Conservation (phyloP, 129 eudicot species). For the Scalesia atractyloides region DNA sequence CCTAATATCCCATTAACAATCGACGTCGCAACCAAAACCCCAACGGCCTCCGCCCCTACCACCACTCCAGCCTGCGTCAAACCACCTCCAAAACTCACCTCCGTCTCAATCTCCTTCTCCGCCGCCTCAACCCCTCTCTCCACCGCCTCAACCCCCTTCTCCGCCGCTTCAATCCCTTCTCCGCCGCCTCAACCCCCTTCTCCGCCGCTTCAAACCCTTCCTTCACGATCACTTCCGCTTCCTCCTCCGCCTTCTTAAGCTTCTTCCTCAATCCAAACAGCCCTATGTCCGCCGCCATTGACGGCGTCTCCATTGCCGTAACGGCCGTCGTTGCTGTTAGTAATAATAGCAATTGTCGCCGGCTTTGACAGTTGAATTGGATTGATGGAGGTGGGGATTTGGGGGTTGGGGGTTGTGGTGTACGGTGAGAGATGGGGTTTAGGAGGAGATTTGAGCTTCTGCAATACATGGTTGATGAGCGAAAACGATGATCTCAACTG, state of each 20-base stretch:
- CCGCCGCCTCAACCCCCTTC: conserved; percentile 58
- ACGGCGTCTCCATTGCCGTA: conserved; percentile 53
- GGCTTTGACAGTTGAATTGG: conserved; percentile 27
- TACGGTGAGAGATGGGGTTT: conserved; percentile 29
- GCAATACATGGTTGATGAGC: conserved; percentile 49
- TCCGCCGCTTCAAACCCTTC: conserved; percentile 75
- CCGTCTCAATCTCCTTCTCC: conserved; percentile 49
- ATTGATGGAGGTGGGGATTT: conserved; percentile 32
- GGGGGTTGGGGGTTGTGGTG: conserved; percentile 27
- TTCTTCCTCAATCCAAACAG: conserved; percentile 79
- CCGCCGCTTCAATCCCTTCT: conserved; percentile 55
- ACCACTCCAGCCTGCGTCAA: conserved; percentile 92
- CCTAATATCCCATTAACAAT: conserved; percentile 87
- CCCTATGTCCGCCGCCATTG: conserved; percentile 72
- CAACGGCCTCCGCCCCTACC: conserved; percentile 77
- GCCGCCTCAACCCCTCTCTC: conserved; percentile 54
- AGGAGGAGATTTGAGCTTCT: conserved; percentile 36
- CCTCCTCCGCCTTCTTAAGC: conserved; percentile 78
- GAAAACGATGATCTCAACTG: conserved; percentile 17
- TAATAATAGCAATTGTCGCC: conserved; percentile 61
- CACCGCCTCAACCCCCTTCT: conserved; percentile 49
- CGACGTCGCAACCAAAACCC: conserved; percentile 68
- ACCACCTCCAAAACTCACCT: conserved; percentile 67
- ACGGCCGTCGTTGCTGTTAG: conserved; percentile 55
- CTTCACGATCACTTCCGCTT: conserved; percentile 64